Evolutionary conservation across 768 basidiomycete species (phyloP), one percentile per base, ranked within the genome.

Genomic region (Agaricus blazei): DNA sequence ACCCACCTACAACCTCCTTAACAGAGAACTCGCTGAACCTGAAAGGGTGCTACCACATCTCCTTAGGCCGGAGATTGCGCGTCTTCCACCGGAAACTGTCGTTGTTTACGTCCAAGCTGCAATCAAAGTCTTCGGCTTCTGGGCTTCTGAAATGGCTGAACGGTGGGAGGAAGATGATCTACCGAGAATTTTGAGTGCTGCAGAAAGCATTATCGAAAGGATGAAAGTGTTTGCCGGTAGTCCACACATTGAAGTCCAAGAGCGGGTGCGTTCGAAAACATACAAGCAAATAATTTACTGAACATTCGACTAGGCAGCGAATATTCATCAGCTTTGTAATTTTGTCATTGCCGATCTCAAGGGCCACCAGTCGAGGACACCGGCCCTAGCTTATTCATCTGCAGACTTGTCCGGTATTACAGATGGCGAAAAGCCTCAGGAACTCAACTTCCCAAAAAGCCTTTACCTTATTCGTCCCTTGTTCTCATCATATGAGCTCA

Each of bases 241-340:
- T 62, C 70, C 78, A 1, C 79, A 95, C 63, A 84, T 93, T 45
- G 96, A 98, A 64, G 87, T 98, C 9, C 94, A 97, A 70, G 95
- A 98, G 69, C 78, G 96, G 64, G 93, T 92, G 59, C 59, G 85
- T 73, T n/a, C 55, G 41, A 9, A 28, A 2, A 48, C 7, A 27
- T 28, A 24, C 8, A 34, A 3, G 12, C 14, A 6, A 9, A 36
- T n/a, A 28, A 14, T 8, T 47, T 11, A 34, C 12, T 37, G 8
- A 6, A 49, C 51, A 40, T 7, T 11, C 54, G 23, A 40, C 14
- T 38, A 94, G 92, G 90, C 92, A n/a, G 86, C 90, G 19, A 91
- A 93, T 60, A 76, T 84, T 29, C 68, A 84, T 8, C 85, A 90
- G 61, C 70, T 95, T 1, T 85, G 92, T 65, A 77, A 76, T 1